A percentile compares a stretch with the other conserved stretches of the same genome.
phyloP scores from a whole-genome alignment of 352 stramenopile genomes.

The Phytopythium aichiense region DNA sequence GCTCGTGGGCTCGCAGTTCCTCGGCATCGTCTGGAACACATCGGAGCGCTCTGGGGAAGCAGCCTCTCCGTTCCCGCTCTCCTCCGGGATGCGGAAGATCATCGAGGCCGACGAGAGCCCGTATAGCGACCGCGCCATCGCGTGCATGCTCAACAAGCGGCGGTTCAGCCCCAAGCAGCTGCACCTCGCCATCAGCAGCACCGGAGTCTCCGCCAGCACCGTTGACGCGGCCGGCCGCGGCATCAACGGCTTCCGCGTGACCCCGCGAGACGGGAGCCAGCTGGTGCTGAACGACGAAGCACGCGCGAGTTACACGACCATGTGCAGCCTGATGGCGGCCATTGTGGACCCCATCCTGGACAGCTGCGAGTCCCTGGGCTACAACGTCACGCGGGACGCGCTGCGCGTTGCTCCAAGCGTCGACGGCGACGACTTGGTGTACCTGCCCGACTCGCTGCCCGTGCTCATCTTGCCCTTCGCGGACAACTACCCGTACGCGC shows the following conservation, averaged over 20 bases:
- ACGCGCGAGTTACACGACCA: not conserved
- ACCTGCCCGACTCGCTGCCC: conserved; percentile 19
- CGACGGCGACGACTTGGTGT: conserved; percentile 3
- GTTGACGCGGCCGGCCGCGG: not conserved
- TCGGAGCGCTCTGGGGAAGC: not conserved
- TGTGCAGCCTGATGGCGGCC: conserved; percentile 4
- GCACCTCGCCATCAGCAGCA: not conserved
- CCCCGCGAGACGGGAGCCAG: not conserved
- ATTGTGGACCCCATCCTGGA: not conserved
- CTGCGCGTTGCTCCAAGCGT: conserved; percentile 23
- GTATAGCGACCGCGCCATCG: conserved; percentile 13
- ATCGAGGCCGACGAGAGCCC: conserved; percentile 11
- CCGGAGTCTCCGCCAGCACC: not conserved
- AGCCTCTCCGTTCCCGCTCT: not conserved
- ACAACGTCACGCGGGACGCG: conserved; percentile 22
- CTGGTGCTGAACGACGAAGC: not conserved
- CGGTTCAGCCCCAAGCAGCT: not conserved
- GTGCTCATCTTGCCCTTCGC: conserved; percentile 23
- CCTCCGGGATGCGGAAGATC: not conserved
- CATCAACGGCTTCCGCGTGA: conserved; percentile 5
- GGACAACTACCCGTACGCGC: conserved; percentile 12
- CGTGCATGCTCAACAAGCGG: conserved; percentile 10
- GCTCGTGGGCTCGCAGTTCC: conserved; percentile 6
- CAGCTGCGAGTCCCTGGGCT: conserved; percentile 15
- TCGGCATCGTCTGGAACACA: conserved; percentile 6